Conservation (phyloP, 768 basidiomycete species). For the Cyclocybe aegerita region DNA sequence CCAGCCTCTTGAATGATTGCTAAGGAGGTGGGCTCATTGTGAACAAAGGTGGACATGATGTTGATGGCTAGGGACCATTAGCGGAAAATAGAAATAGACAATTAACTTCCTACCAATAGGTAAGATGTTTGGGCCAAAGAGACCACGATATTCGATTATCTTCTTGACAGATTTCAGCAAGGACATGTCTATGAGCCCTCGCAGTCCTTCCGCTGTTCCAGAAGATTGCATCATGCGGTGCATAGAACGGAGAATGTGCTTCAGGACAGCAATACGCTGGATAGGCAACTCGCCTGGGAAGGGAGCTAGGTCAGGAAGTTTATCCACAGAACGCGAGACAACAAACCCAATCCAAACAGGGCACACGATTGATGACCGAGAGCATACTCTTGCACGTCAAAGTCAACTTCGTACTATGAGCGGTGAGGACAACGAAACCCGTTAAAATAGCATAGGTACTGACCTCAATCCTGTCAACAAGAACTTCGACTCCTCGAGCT, state of each 20-base stretch:
- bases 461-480: conserved; percentile 89
- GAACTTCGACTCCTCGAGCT: conserved; percentile 77
- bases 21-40: conserved; percentile 97
- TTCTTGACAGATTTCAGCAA: conserved; percentile 83
- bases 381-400: conserved; percentile 59
- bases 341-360: conserved; percentile 19
- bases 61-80: conserved; percentile 65
- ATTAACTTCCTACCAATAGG: conserved; percentile 63
- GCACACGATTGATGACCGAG: conserved; percentile 20
- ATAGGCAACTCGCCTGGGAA: conserved; percentile 68
- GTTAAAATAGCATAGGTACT: conserved; percentile 21
- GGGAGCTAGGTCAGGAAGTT: neutral
- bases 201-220: conserved; percentile 90
- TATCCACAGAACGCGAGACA: neutral
- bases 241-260: conserved; percentile 87
- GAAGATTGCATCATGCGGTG: conserved; percentile 98
- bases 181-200: conserved; percentile 90
- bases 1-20: conserved; percentile 90
- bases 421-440: neutral
- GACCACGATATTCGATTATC: conserved; percentile 77
- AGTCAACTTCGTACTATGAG: conserved; percentile 63
- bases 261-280: conserved; percentile 76
- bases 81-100: conserved; percentile 1
- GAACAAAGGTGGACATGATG: conserved; percentile 94
- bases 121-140: conserved; percentile 87